A percentile compares a stretch with the other conserved stretches of the same genome.
phyloP scores from a whole-genome alignment of 2,329 filamentous ascomycete species.

The Fusarium pilosicola region DNA sequence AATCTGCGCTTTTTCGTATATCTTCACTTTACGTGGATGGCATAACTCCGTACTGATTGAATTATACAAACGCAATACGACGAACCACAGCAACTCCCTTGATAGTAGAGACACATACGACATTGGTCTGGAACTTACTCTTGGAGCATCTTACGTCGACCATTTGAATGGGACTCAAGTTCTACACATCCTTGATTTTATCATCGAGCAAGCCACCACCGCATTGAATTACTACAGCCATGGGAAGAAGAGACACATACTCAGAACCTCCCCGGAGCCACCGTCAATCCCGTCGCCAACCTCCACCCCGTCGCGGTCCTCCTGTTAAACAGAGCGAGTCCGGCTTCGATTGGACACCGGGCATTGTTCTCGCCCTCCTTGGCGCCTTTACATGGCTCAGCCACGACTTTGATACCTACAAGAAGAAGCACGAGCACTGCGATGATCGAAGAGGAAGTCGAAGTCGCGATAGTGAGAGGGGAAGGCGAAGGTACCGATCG shows the following conservation, averaged over 20 bases:
- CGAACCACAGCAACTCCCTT: not conserved
- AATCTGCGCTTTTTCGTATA: not conserved
- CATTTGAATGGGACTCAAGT: not conserved
- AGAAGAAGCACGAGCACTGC: conserved; percentile 6
- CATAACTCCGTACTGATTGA: not conserved
- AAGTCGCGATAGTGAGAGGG: conserved; percentile 26
- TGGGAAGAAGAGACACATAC: conserved; percentile 31
- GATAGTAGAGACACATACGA: conserved; percentile 2
- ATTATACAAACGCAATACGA: not conserved
- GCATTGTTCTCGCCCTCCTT: conserved; percentile 51
- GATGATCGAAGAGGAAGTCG: not conserved
- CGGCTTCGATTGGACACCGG: conserved; percentile 55
- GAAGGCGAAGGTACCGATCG: conserved; percentile 22
- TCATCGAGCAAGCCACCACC: not conserved
- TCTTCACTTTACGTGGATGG: not conserved
- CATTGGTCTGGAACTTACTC: not conserved
- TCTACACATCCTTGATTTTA: not conserved
- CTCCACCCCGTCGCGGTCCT: conserved; percentile 35
- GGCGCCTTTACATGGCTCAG: conserved; percentile 51
- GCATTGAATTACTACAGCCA: not conserved
- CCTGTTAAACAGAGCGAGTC: conserved; percentile 46
- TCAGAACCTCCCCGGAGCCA: conserved; percentile 26
- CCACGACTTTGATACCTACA: conserved; percentile 48
- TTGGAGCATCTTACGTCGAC: not conserved
- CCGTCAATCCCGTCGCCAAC: conserved; percentile 7